These are phyloP conservation scores for Scedosporium boydii DNA, from an alignment of 2,329 filamentous ascomycete genomes.

Conservation along the genomic window DNA sequence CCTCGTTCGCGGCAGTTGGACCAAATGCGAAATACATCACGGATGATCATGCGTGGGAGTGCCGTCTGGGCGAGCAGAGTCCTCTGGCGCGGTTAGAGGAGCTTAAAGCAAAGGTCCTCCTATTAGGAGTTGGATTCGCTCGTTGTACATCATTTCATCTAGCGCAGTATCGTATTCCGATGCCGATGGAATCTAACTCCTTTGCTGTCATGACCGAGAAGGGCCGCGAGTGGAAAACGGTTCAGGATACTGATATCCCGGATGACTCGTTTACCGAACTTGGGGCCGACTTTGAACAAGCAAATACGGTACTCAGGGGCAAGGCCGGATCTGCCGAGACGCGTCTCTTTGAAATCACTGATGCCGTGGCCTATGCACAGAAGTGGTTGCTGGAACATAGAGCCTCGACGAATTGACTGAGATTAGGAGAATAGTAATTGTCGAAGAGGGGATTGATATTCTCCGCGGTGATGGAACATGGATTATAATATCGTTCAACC, in stretches of 20 bases:
- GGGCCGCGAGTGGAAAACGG: slow-evolving; percentile 9
- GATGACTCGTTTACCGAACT: slow-evolving; percentile 8
- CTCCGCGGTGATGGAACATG: too few relatives aligned
- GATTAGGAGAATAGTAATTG: too few relatives aligned
- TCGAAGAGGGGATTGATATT: too few relatives aligned
- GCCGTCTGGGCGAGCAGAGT: slow-evolving; percentile 5
- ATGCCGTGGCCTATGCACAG: not conserved
- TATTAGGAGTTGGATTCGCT: not conserved
- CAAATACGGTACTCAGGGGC: not conserved
- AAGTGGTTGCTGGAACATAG: not conserved
- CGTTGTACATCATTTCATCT: slow-evolving; percentile 11
- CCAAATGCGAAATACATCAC: slow-evolving; percentile 4
- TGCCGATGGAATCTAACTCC: slow-evolving; percentile 5
- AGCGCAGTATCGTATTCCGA: slow-evolving; percentile 8
- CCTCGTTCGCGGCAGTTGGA: slow-evolving; percentile 10
- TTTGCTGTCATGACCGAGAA: slow-evolving; percentile 9
- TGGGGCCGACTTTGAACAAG: not conserved
- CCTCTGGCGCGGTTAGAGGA: slow-evolving; percentile 2
- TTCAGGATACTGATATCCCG: slow-evolving; percentile 6
- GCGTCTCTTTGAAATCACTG: not conserved
- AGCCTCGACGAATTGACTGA: too few relatives aligned
- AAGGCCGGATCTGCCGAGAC: not conserved
- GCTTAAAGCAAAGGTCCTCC: not conserved
- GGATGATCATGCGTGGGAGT: not conserved
- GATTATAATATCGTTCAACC: too few relatives aligned